Conservation (phyloP, 2,329 filamentous ascomycete genomes). For the Trichoderma sp. region DNA sequence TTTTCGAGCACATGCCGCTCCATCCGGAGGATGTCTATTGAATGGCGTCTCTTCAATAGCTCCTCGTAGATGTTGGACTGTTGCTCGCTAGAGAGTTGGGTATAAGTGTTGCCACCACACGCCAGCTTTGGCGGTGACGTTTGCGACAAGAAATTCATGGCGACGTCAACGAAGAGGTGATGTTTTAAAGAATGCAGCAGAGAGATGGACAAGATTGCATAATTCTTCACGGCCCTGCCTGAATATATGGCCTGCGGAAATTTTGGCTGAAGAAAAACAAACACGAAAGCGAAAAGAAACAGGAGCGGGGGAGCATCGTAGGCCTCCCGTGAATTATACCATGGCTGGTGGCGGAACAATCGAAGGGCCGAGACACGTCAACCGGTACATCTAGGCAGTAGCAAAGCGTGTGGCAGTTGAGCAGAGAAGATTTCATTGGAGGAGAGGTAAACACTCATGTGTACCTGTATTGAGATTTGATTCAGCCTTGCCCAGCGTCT, state of each 20-base stretch:
- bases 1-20: not conserved
- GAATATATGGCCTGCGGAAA: not conserved
- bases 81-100: not conserved
- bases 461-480: not conserved
- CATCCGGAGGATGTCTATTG: not conserved
- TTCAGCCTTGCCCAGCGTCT: not conserved
- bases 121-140: not conserved
- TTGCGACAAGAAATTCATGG: rapidly evolving
- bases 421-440: not conserved
- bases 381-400: not conserved
- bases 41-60: not conserved
- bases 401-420: not conserved
- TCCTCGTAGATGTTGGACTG: not conserved
- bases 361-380: not conserved
- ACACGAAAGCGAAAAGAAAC: not conserved
- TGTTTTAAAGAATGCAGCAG: not conserved
- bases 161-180: rapidly evolving
- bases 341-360: not conserved
- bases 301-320: no score
- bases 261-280: not conserved
- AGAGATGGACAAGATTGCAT: not conserved
- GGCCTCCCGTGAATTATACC: not conserved
- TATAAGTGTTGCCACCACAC: not conserved
- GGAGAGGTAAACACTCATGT: not conserved
- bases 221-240: rapidly evolving